phyloP scores from a whole-genome alignment of 306 rosid species.

The Dryas drummondii region DNA sequence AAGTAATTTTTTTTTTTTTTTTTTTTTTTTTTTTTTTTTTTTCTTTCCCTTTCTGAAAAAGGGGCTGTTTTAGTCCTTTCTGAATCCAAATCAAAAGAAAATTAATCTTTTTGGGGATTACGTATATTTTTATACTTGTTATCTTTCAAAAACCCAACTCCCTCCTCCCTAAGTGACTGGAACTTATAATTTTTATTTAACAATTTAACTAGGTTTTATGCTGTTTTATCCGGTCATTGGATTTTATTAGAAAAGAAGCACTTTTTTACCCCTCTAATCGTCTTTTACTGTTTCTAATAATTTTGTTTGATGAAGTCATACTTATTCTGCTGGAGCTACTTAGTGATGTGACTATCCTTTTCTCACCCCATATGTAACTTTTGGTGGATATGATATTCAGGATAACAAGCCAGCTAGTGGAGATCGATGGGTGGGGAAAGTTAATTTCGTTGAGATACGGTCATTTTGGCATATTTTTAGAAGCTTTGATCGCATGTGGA shows the following conservation, averaged over 20 bases:
- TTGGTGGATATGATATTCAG: conserved; percentile 41
- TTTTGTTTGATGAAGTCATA: neutral
- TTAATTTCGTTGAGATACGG: conserved; percentile 89
- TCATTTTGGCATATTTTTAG: conserved; percentile 94
- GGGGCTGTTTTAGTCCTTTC: neutral
- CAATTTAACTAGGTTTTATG: too few relatives aligned
- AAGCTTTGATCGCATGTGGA: conserved; percentile 99
- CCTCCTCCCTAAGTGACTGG: too few relatives aligned
- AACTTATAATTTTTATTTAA: too few relatives aligned
- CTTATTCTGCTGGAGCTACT: conserved; percentile 5
- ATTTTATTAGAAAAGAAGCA: neutral
- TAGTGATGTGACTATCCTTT: neutral
- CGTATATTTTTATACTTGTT: neutral
- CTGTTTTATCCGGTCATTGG: neutral
- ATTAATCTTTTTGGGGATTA: neutral
- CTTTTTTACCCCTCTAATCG: neutral
- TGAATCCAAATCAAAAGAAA: neutral
- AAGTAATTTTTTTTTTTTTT: too few relatives aligned
- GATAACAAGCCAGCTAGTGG: conserved; percentile 51
- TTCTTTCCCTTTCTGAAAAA: neutral
- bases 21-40: neutral
- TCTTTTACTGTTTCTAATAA: neutral
- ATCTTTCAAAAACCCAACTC: too few relatives aligned
- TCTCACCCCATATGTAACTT: neutral
- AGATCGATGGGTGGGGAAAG: conserved; percentile 96